Evolutionary conservation across 257 asterid species (phyloP).

Genomic region (Salvia miltiorrhiza): DNA sequence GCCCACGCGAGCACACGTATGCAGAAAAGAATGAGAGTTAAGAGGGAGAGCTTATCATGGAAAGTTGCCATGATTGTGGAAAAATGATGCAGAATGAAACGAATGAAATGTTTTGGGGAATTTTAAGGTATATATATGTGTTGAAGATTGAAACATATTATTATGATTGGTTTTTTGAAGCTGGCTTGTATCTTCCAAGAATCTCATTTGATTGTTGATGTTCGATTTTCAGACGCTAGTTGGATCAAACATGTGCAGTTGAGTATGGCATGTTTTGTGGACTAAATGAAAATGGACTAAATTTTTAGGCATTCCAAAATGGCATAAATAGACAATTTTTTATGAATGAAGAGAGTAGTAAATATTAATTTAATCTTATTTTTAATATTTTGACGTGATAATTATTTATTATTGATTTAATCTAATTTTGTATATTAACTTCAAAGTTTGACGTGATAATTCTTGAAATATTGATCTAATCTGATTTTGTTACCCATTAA

Average conservation of each 20-base stretch:
- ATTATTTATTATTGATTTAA: too few relatives aligned
- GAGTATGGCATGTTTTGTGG: conserved; percentile 47
- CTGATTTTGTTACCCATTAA: too few relatives aligned
- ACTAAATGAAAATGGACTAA: too few relatives aligned
- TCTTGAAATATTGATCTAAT: too few relatives aligned
- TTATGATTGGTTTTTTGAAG: conserved; percentile 57
- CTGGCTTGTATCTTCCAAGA: conserved; percentile 40
- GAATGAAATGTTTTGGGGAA: conserved; percentile 11
- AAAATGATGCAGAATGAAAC: not conserved
- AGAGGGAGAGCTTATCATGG: conserved; percentile 9
- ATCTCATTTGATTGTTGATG: conserved; percentile 32
- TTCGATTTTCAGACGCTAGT: conserved; percentile 29
- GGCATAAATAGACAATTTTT: too few relatives aligned
- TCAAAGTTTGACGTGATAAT: too few relatives aligned
- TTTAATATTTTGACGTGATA: too few relatives aligned
- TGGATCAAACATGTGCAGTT: conserved; percentile 43
- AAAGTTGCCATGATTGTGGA: conserved; percentile 30
- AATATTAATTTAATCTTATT: too few relatives aligned
- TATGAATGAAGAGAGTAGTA: too few relatives aligned
- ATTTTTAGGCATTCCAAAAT: too few relatives aligned
- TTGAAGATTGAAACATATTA: too few relatives aligned
- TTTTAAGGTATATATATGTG: conserved; percentile 19
- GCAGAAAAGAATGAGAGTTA: conserved; percentile 24
- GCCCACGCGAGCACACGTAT: conserved; percentile 44
- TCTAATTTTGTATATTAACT: too few relatives aligned